Percentiles rank a stretch among this genome's conserved stretches.
Conservation (phyloP, 2,329 filamentous ascomycete genomes). For the Penicillium olsonii region DNA sequence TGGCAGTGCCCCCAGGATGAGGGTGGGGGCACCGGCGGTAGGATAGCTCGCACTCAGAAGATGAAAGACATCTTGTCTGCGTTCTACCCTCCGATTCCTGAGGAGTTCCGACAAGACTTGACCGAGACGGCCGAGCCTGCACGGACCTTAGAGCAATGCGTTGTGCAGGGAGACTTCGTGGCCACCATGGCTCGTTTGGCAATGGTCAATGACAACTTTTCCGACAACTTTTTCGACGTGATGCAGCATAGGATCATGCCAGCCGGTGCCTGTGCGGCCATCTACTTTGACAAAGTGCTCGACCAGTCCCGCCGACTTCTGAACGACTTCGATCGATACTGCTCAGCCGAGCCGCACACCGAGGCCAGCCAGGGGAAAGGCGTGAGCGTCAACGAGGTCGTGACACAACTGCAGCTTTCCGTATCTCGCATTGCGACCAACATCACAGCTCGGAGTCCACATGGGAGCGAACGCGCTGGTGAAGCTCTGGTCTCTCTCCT, state of each 20-base stretch:
- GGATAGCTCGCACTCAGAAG: constrained; percentile 41
- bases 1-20: constrained; percentile 38
- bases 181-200: constrained; percentile 49
- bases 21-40: constrained; percentile 18
- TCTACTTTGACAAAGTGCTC: constrained; percentile 48
- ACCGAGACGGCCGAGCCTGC: constrained; percentile 35
- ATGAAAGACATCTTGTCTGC: constrained; percentile 49
- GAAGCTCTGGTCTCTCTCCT: constrained; percentile 42
- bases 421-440: constrained; percentile 36
- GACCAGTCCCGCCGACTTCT: constrained; percentile 37
- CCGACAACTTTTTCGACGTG: constrained; percentile 42
- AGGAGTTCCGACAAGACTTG: constrained; percentile 45
- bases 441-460: constrained; percentile 34
- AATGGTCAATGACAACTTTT: constrained; percentile 47
- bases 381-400: constrained; percentile 32
- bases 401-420: constrained; percentile 31
- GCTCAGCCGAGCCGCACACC: constrained; percentile 30
- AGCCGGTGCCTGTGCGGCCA: constrained; percentile 41
- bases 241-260: constrained; percentile 47
- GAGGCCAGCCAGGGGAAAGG: constrained; percentile 18
- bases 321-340: constrained; percentile 43
- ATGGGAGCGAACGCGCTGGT: constrained; percentile 40
- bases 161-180: constrained; percentile 47
- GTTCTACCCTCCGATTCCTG: constrained; percentile 44
- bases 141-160: constrained; percentile 43